Percentiles rank a stretch among this genome's conserved stretches.
phyloP scores from a whole-genome alignment of 805 yeast species.

The Torulaspora microellipsoides region DNA sequence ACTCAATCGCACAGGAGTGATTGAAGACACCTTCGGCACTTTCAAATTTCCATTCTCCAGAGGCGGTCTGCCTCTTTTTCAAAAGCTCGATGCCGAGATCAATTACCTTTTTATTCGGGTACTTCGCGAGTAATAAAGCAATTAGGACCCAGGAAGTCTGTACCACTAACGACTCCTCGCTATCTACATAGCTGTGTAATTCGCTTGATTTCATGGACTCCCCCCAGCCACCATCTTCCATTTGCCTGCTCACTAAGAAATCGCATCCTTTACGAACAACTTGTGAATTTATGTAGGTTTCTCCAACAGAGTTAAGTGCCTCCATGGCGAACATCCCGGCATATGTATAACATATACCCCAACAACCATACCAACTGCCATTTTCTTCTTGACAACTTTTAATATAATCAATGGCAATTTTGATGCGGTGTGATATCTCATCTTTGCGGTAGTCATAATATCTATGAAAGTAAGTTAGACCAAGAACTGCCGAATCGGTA shows the following conservation, averaged over 20 bases:
- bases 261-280: slow-evolving; percentile 77
- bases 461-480: slow-evolving; percentile 71
- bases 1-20: slow-evolving; percentile 90
- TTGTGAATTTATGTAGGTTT: slow-evolving; percentile 55
- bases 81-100: slow-evolving; percentile 59
- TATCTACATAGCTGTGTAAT: slow-evolving; percentile 66
- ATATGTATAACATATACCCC: slow-evolving; percentile 96
- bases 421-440: slow-evolving; percentile 66
- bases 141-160: slow-evolving; percentile 93
- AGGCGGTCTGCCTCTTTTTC: slow-evolving; percentile 57
- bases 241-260: slow-evolving; percentile 69
- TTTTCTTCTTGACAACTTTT: slow-evolving; percentile 62
- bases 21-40: slow-evolving; percentile 94
- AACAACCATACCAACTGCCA: slow-evolving; percentile 97
- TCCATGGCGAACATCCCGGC: slow-evolving; percentile 98
- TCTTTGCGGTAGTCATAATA: slow-evolving; percentile 58
- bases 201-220: slow-evolving; percentile 91
- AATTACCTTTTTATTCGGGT: slow-evolving; percentile 65
- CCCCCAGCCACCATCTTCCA: slow-evolving; percentile 95
- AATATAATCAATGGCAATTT: slow-evolving; percentile 70
- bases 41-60: slow-evolving; percentile 85
- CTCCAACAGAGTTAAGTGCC: slow-evolving; percentile 71
- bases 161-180: slow-evolving; percentile 61
- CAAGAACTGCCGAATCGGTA: slow-evolving; percentile 90
- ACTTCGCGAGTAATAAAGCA: slow-evolving; percentile 73